phyloP scores from a whole-genome alignment of 2,329 filamentous ascomycete species.

The Neofusicoccum cordaticola region DNA sequence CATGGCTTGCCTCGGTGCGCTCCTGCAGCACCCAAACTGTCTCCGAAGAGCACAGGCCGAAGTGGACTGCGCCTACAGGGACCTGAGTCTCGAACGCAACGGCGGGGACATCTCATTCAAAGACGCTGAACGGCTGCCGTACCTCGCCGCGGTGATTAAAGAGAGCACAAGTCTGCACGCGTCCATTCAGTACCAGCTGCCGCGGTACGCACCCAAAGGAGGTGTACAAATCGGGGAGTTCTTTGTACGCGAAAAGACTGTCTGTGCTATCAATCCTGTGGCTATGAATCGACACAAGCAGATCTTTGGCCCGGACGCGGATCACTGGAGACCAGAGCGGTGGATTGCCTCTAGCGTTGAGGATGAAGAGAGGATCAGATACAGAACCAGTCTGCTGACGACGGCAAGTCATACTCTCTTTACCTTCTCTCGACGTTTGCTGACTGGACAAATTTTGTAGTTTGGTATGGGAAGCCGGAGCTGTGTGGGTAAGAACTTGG shows the following conservation, averaged over 20 bases:
- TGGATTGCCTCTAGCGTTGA: slow-evolving; percentile 23
- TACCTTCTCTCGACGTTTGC: too few species aligned
- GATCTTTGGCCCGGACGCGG: slow-evolving; percentile 45
- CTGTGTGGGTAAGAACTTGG: slow-evolving; percentile 38
- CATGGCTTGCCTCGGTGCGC: slow-evolving; percentile 44
- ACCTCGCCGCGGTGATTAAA: slow-evolving; percentile 53
- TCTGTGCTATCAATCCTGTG: slow-evolving; percentile 30
- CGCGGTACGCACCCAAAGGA: slow-evolving; percentile 33
- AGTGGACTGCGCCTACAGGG: not conserved
- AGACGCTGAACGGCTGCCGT: slow-evolving; percentile 43
- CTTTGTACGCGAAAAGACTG: slow-evolving; percentile 30
- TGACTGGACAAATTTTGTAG: not conserved
- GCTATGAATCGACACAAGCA: slow-evolving; percentile 40
- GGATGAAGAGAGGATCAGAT: not conserved
- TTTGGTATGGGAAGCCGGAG: slow-evolving; percentile 39
- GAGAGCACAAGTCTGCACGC: slow-evolving; percentile 56
- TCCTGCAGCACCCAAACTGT: slow-evolving; percentile 22
- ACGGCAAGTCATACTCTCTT: too few species aligned
- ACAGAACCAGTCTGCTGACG: too few species aligned
- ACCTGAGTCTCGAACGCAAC: not conserved
- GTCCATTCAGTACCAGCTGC: slow-evolving; percentile 41
- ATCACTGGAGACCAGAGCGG: slow-evolving; percentile 45
- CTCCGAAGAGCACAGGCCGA: not conserved
- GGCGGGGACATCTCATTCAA: not conserved
- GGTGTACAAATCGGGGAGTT: slow-evolving; percentile 37